A percentile compares a stretch with the other conserved stretches of the same genome.
phyloP scores from a whole-genome alignment of 352 stramenopile genomes.

The Globisporangium spinosum region DNA sequence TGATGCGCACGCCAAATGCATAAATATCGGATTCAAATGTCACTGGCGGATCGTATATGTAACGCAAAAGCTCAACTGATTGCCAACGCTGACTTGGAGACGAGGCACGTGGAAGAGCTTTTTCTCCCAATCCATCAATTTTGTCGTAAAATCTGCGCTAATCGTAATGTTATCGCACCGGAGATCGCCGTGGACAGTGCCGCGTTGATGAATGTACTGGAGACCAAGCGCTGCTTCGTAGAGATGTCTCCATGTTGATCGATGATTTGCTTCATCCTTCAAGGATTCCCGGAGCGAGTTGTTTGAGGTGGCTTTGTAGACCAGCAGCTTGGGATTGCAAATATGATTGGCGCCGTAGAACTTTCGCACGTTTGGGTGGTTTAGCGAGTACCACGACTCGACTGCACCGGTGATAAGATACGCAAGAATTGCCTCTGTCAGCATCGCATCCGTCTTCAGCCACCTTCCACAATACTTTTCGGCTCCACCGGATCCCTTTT shows the following conservation, averaged over 20 bases:
- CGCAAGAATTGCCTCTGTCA: too few species aligned
- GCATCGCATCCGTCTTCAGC: background rate
- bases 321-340: background rate
- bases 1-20: conserved; percentile 23
- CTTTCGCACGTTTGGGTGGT: conserved; percentile 5
- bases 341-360: conserved; percentile 2
- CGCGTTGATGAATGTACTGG: conserved; percentile 26
- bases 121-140: conserved; percentile 12
- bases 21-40: conserved; percentile 18
- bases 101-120: too few species aligned
- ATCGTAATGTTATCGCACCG: conserved; percentile 9
- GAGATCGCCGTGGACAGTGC: conserved; percentile 20
- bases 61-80: too few species aligned
- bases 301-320: background rate
- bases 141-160: conserved; percentile 11
- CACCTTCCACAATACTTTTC: background rate
- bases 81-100: too few species aligned
- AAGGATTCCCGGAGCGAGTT: background rate
- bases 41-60: too few species aligned
- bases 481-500: too few species aligned
- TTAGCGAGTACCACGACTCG: background rate
- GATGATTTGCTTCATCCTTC: background rate
- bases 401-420: background rate
- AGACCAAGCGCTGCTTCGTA: conserved; percentile 29
- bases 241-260: conserved; percentile 14